Evolutionary conservation across 306 rosid genomes (phyloP), one percentile per base, ranked within the genome.

Genomic region (Acacia melanoxylon): DNA sequence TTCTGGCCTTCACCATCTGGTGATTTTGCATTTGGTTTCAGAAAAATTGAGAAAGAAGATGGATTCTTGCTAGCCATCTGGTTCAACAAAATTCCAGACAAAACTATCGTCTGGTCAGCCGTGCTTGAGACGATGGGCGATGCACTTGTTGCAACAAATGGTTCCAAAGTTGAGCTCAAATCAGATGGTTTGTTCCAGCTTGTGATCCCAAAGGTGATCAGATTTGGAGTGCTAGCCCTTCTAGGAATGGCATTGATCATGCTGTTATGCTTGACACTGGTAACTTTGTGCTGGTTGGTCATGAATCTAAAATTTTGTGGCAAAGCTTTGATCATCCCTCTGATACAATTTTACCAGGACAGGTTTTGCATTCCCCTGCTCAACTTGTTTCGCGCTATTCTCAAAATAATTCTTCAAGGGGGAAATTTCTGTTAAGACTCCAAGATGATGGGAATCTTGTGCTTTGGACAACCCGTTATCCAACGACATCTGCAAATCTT

Each of bases 301-400:
- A 54, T 17, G 80, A 25, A 70, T 78, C 74, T 6, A 45, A 2
- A 1, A 1, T 11, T 6, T 13, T 86, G 13, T 91, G 95, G 93
- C 85, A 82, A 11, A 85, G 72, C 67, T 91, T 91, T 49, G 37
- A 69, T 16, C 22, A 82, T 46, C 94, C 89, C 5, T 81, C 72
- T 5, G 92, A 91, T 67, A 91, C 93, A 51, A 52, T 91, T 44
- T 84, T 91, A n/a, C 91, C 95, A 1, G 76, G 71, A 8, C 95
- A 91, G 70, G 70, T 22, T 13, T 0, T 91, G 40, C 5, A 49
- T 49, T 13, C 19, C 0, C 56, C 19, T 16, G 56, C 56, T 4
- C 19, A 76, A 15, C 81, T 89, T 6, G 76, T 75, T 29, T 82
- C 81, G 3, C 75, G 77, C 45, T 71, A 68, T 54, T 78, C 83